Base-by-base conservation (phyloP, 2,329 filamentous ascomycete species). In the Claviceps citrina region DNA sequence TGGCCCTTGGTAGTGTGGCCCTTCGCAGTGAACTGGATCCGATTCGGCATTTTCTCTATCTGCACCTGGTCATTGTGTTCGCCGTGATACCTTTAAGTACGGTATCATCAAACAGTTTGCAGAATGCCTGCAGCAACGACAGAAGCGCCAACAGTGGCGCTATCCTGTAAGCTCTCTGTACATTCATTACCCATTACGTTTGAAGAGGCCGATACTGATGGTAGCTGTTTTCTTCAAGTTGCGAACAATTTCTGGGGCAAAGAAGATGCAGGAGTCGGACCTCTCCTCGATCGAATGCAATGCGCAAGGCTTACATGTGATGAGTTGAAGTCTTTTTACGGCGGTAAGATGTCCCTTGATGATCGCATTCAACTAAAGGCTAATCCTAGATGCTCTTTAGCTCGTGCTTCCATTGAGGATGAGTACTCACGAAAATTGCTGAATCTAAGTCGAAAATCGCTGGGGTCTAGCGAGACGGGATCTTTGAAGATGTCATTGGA, bases 181-280 rank as follows among this genome's bases (percentile, higher is more conserved):
- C 22, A 3, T n/a, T n/a, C n/a, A 8, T 20, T n/a, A 19, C 5
- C 5, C n/a, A 18, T 26, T 13, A 18, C 2, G n/a, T 15, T 3
- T 5, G 18, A 9, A 25, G 13, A 7, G 16, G 10, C 7, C 16
- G 5, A 3, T 20, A 25, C 41, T 42, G 31, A 42, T 8, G 3
- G 2, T 9, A 13, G 5, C 22, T n/a, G 13, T 38, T 3, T 3
- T 27, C 16, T 24, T 19, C 13, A 24, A 87, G 87, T 98, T 66
- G 89, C 91, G 54, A 98, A 98, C 67, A 98, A 98, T 60, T 98
- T 98, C 63, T 98, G 91, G 91, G 91, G 91, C 47, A 96, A 93
- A 69, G 89, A 96, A 60, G 91, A 98, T 69, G 91, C 89, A 38
- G 93, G 91, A 57, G 87, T 98, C 54, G 71, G 72, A 34, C 93